Base-by-base conservation (phyloP, 108 stramenopile genomes). In the Bacterosira constricta region DNA sequence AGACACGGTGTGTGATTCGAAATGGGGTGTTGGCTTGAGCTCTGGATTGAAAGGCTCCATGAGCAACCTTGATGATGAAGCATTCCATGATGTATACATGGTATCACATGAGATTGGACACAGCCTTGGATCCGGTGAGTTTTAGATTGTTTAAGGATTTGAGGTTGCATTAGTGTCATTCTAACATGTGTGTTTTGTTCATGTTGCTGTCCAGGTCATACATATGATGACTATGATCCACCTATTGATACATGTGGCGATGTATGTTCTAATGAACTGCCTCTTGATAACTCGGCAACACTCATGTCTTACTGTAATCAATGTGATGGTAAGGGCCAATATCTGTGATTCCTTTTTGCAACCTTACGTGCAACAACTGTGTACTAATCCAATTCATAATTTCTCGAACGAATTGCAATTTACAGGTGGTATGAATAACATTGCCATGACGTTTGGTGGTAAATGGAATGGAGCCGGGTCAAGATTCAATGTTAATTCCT, bases 271-370 rank as follows among this genome's bases (percentile, higher is more conserved):
- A 29, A 34, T 26, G 41, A 35, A 27, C 25, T 74, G 30, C 73
- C 73, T 15, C 6, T 57, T 1, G n/a, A 32, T 15, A 59, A 66
- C 34, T 42, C 73, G 10, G 73, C 73, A 29, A 66, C 73, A 3
- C 53, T 74, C 39, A 74, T 74, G 73, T 74, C 73, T 15, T 74
- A 74, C 44, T 74, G 73, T 34, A 54, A 74, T 21, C 51, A 62
- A 23, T 71, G 70, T 37, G 17, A 47, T 30, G 70, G 41, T 37
- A 37, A 6, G 37, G 9, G 37, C 5, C 38, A 11, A 31, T 25
- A n/a, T n/a, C n/a, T n/a, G n/a, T n/a, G n/a, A n/a, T n/a, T n/a
- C n/a, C n/a, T n/a, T n/a, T n/a, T n/a, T n/a, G n/a, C n/a, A n/a
- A n/a, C n/a, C n/a, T n/a, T n/a, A n/a, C n/a, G n/a, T n/a, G n/a